Evolutionary conservation across 306 rosid species (phyloP).

Genomic region (Prunus dulcis): DNA sequence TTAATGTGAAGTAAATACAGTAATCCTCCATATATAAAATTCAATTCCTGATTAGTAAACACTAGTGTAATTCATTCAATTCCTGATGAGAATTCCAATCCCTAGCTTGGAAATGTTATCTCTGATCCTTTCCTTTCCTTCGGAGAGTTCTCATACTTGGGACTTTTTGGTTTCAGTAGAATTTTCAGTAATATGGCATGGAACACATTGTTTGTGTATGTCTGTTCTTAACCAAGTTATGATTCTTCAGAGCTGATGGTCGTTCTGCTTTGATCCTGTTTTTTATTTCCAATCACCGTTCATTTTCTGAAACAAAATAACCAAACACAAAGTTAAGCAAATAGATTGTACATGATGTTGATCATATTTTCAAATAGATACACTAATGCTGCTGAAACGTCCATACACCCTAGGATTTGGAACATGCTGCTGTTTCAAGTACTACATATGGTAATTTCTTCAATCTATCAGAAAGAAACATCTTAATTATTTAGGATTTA

Average conservation of each 20-base stretch:
- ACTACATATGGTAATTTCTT: not conserved
- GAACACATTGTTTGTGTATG: conserved; percentile 37
- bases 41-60: conserved; percentile 10
- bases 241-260: conserved; percentile 48
- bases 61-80: no score
- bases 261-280: conserved; percentile 41
- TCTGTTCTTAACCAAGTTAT: conserved; percentile 32
- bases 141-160: conserved; percentile 23
- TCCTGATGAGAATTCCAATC: not conserved
- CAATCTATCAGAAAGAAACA: not conserved
- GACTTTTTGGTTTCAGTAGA: conserved; percentile 33
- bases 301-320: conserved; percentile 57
- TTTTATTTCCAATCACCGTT: conserved; percentile 48
- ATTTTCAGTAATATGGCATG: conserved; percentile 30
- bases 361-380: no score
- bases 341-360: not conserved
- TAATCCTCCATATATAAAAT: no score
- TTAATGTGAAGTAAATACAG: no score
- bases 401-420: not conserved
- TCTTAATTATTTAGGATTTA: not conserved
- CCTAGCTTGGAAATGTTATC: conserved; percentile 34
- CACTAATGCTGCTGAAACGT: not conserved
- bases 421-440: not conserved
- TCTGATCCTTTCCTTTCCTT: conserved; percentile 33
- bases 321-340: not conserved